phyloP scores from a whole-genome alignment of 306 rosid genomes.

The Mucuna pruriens region DNA sequence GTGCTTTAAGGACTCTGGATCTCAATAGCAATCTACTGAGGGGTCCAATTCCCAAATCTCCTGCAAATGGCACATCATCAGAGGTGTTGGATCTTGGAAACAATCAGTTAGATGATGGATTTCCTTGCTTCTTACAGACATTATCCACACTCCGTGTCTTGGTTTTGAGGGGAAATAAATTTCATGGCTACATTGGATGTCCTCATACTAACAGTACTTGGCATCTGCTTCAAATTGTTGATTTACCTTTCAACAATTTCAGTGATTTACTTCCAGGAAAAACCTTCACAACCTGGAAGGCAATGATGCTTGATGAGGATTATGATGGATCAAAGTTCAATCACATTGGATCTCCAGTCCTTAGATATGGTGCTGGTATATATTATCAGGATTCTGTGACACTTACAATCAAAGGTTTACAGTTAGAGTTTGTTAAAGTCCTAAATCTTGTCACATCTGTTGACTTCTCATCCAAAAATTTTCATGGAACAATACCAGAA shows the following conservation, averaged over 20 bases:
- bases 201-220: not conserved
- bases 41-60: constrained; percentile 43
- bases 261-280: constrained; percentile 32
- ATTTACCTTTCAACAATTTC: constrained; percentile 53
- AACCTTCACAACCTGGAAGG: constrained; percentile 38
- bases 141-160: constrained; percentile 42
- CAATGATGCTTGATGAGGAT: constrained; percentile 30
- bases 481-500: constrained; percentile 53
- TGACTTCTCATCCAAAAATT: constrained; percentile 48
- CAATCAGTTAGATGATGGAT: constrained; percentile 16
- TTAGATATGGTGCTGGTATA: not conserved
- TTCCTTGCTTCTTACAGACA: constrained; percentile 39
- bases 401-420: constrained; percentile 37
- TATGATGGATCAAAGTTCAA: not conserved
- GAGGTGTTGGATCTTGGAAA: constrained; percentile 50
- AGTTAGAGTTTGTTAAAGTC: constrained; percentile 32
- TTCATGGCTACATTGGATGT: constrained; percentile 44
- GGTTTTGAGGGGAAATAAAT: constrained; percentile 45
- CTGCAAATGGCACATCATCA: constrained; percentile 16
- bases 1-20: constrained; percentile 39
- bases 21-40: constrained; percentile 31
- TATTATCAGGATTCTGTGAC: constrained; percentile 49
- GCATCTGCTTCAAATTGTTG: constrained; percentile 49
- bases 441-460: constrained; percentile 25
- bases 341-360: not conserved